Conservation (phyloP, 2,329 filamentous ascomycete species). For the Verticillium nonalfalfae region DNA sequence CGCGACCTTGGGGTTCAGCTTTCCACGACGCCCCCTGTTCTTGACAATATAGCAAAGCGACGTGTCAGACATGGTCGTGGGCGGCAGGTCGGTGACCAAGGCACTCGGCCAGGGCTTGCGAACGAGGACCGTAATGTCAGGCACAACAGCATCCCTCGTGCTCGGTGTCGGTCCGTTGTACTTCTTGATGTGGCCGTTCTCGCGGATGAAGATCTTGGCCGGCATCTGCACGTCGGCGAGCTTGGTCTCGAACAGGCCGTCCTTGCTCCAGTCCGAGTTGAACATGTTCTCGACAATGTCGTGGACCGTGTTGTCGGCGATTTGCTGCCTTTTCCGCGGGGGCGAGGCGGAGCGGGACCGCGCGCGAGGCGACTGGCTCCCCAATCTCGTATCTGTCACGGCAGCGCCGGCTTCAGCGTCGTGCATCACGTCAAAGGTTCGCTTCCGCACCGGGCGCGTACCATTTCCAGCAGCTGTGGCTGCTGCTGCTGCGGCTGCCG, state of each 20-base stretch:
- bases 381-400: not conserved
- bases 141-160: conserved; percentile 32
- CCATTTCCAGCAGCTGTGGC: not conserved
- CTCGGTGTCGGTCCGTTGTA: conserved; percentile 66
- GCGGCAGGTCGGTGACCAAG: conserved; percentile 57
- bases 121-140: conserved; percentile 65
- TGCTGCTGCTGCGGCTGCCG: too few species aligned
- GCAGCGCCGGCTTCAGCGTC: not conserved
- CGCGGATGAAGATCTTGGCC: conserved; percentile 62
- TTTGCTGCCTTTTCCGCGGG: not conserved
- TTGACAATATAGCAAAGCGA: conserved; percentile 85
- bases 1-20: conserved; percentile 65
- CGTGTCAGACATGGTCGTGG: conserved; percentile 56
- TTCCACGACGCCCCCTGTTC: conserved; percentile 69
- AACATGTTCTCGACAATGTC: conserved; percentile 23
- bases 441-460: conserved; percentile 22
- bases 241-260: conserved; percentile 60
- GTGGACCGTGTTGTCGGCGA: not conserved
- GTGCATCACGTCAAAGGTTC: conserved; percentile 25
- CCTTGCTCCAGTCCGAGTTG: conserved; percentile 53
- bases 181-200: conserved; percentile 56
- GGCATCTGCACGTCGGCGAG: conserved; percentile 62
- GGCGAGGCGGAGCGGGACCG: not conserved
- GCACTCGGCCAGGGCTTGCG: conserved; percentile 76
- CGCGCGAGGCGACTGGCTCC: not conserved